phyloP scores from a whole-genome alignment of 768 basidiomycete species.

The Mycena vitilis region DNA sequence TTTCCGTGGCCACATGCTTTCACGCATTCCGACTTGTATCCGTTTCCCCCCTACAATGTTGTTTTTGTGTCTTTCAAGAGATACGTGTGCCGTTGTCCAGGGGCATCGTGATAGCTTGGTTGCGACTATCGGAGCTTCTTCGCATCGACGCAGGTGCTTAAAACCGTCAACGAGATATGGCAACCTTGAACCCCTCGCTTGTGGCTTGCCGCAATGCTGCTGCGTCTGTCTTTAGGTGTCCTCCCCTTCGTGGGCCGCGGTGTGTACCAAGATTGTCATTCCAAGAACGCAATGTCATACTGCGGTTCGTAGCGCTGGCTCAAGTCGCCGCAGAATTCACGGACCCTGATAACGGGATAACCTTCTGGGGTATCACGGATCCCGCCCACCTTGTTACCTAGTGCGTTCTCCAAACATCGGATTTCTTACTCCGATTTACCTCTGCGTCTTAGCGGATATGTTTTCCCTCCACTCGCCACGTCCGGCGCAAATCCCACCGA shows the following conservation, averaged over 20 bases:
- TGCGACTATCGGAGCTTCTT: conserved; percentile 33
- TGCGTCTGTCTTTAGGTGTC: conserved; percentile 48
- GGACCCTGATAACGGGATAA: conserved; percentile 67
- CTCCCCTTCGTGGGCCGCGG: conserved; percentile 56
- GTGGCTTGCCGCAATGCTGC: conserved; percentile 45
- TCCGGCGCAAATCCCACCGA: conserved; percentile 56
- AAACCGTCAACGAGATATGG: conserved; percentile 26
- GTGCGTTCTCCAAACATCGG: conserved; percentile 10
- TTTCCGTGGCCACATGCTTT: conserved; percentile 34
- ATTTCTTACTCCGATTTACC: conserved; percentile 36
- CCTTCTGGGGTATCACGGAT: conserved; percentile 60
- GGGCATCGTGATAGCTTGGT: conserved; percentile 24
- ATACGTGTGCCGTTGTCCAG: background rate
- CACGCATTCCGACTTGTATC: conserved; percentile 42
- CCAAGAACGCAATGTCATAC: conserved; percentile 2
- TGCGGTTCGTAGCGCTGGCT: conserved; percentile 32
- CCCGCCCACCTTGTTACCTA: conserved; percentile 55
- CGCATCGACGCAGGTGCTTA: conserved; percentile 42
- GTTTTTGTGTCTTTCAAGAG: conserved; percentile 5
- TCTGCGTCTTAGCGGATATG: conserved; percentile 55
- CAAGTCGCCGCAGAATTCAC: conserved; percentile 58
- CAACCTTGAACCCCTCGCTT: conserved; percentile 28
- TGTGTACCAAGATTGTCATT: conserved; percentile 36
- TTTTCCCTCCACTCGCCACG: conserved; percentile 61
- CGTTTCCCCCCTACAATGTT: conserved; percentile 32